phyloP scores from a whole-genome alignment of 2,329 filamentous ascomycete genomes.

The Monilinia laxa region DNA sequence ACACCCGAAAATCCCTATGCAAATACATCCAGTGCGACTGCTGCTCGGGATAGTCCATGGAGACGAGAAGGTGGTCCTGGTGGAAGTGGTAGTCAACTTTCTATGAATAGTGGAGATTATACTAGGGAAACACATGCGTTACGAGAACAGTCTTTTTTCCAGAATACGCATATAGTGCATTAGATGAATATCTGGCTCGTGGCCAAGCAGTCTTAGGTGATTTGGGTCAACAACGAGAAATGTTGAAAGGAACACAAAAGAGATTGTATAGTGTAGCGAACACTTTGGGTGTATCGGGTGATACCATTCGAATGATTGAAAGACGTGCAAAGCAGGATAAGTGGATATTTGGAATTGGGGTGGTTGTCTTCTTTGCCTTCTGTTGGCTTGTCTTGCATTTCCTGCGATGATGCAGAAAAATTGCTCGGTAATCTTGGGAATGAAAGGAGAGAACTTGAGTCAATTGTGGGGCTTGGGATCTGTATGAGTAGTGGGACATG shows the following conservation, averaged over 20 bases:
- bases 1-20: slow-evolving; percentile 93
- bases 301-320: slow-evolving; percentile 97
- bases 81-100: slow-evolving; percentile 37
- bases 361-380: slow-evolving; percentile 83
- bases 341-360: slow-evolving; percentile 93
- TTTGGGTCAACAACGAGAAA: slow-evolving; percentile 84
- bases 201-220: slow-evolving; percentile 89
- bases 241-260: slow-evolving; percentile 92
- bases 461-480: background rate
- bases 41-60: slow-evolving; percentile 35
- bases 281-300: slow-evolving; percentile 87
- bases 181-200: slow-evolving; percentile 92
- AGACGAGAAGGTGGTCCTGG: slow-evolving; percentile 31
- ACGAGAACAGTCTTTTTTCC: slow-evolving; percentile 85
- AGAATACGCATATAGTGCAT: slow-evolving; percentile 72
- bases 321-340: slow-evolving; percentile 90
- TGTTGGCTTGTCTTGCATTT: slow-evolving; percentile 90
- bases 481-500: background rate
- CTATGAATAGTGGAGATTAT: slow-evolving; percentile 59
- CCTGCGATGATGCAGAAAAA: slow-evolving; percentile 55
- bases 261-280: slow-evolving; percentile 90
- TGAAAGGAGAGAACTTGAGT: background rate
- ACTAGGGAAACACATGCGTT: slow-evolving; percentile 78
- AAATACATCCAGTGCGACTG: slow-evolving; percentile 46
- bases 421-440: background rate